Percentiles rank a stretch among this genome's conserved stretches.
Conservation (phyloP, 352 stramenopile species). For the Hyaloperonospora arabidopsidis region DNA sequence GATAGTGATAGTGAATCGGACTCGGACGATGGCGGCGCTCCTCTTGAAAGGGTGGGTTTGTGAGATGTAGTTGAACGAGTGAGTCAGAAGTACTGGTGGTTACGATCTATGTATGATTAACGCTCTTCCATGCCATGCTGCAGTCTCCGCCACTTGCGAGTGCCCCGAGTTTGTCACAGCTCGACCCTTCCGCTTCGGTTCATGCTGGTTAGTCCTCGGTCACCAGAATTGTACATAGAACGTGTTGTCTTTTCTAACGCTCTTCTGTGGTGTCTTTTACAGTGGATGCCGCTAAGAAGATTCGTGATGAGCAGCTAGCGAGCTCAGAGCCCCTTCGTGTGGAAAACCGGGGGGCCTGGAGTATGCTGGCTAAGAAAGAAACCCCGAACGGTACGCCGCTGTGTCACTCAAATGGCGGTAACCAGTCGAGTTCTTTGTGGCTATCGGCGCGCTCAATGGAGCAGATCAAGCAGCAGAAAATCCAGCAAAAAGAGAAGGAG, state of each 20-base stretch:
- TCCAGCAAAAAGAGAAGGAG: conserved; percentile 78
- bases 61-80: conserved; percentile 44
- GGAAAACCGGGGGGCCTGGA: conserved; percentile 81
- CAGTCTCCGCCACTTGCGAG: conserved; percentile 56
- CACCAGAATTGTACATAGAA: background rate
- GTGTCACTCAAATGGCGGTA: conserved; percentile 52
- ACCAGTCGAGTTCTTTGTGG: conserved; percentile 73
- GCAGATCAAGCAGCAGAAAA: conserved; percentile 82
- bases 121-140: conserved; percentile 21
- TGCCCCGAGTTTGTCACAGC: conserved; percentile 43
- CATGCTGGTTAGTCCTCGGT: conserved; percentile 35
- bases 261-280: conserved; percentile 4
- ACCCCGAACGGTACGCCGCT: conserved; percentile 47
- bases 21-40: conserved; percentile 61
- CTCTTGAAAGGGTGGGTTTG: conserved; percentile 81
- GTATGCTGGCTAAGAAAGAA: conserved; percentile 74
- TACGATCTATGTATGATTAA: conserved; percentile 27
- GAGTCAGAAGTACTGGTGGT: conserved; percentile 30
- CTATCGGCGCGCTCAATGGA: conserved; percentile 78
- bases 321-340: conserved; percentile 62
- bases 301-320: conserved; percentile 52
- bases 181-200: conserved; percentile 31
- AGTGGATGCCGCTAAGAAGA: conserved; percentile 68
- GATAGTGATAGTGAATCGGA: conserved; percentile 84
- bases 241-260: conserved; percentile 6